Conservation (phyloP, 371 early-diverging fungal species). For the Apophysomyces ossiformis region DNA sequence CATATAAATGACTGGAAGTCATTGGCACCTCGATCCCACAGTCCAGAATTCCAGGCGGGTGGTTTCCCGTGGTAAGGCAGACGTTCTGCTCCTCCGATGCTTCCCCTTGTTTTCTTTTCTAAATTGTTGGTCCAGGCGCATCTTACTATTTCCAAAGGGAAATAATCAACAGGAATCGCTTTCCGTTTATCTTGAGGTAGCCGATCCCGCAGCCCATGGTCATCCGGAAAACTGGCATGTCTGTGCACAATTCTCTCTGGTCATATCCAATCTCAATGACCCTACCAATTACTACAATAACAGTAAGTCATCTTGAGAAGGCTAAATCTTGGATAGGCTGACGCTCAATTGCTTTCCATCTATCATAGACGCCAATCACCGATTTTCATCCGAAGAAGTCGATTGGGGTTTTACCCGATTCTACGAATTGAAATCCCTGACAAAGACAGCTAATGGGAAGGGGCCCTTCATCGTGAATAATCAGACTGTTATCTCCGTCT, state of each 20-base stretch:
- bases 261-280: constrained; percentile 78
- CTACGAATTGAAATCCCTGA: constrained; percentile 61
- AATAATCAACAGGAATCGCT: constrained; percentile 71
- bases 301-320: constrained; percentile 43
- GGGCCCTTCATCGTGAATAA: constrained; percentile 70
- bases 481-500: constrained; percentile 71
- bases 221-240: constrained; percentile 78
- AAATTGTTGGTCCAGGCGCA: constrained; percentile 57
- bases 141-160: constrained; percentile 87
- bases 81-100: background rate
- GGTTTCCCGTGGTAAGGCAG: constrained; percentile 61
- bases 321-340: background rate
- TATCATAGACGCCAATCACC: constrained; percentile 74
- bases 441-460: constrained; percentile 42
- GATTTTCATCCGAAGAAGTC: constrained; percentile 82
- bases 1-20: constrained; percentile 58
- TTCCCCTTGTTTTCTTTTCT: background rate
- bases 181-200: constrained; percentile 83
- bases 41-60: constrained; percentile 64
- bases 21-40: constrained; percentile 54
- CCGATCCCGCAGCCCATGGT: constrained; percentile 62
- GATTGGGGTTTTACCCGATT: constrained; percentile 97
- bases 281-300: constrained; percentile 66
- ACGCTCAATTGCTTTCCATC: background rate
- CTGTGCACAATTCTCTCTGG: constrained; percentile 89